These are phyloP conservation scores for Dictyostelium gargantuum DNA, from an alignment of 208 protist genomes.

Conservation along the genomic window DNA sequence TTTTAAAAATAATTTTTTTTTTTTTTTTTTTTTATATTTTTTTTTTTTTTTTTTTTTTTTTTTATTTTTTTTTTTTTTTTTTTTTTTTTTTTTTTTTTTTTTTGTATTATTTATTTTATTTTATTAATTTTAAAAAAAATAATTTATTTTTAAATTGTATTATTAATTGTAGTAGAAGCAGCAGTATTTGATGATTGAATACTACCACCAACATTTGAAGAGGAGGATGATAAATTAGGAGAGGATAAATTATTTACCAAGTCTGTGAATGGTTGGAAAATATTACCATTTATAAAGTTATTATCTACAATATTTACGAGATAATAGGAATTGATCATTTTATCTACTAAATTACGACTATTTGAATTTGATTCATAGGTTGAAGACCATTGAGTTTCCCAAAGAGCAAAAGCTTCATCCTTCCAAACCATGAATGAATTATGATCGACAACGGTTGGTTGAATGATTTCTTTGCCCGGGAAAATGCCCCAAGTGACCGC, in stretches of 20 bases:
- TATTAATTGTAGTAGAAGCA: not conserved
- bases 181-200: not conserved
- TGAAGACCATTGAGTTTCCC: constrained; percentile 79
- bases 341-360: constrained; percentile 12
- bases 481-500: constrained; percentile 90
- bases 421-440: constrained; percentile 80
- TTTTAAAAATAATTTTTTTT: no score
- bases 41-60: no score
- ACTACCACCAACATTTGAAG: not conserved
- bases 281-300: constrained; percentile 82
- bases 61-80: no score
- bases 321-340: constrained; percentile 81
- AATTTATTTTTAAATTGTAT: no score
- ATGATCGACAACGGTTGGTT: constrained; percentile 88
- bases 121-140: not conserved
- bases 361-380: constrained; percentile 67
- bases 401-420: constrained; percentile 86
- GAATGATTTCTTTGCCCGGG: constrained; percentile 86
- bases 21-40: no score
- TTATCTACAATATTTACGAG: constrained; percentile 88
- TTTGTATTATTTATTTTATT: not conserved
- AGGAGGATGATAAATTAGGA: not conserved
- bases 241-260: constrained; percentile 1
- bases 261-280: constrained; percentile 71
- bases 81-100: no score